Evolutionary conservation across 345 rosid species (phyloP), one percentile per base, ranked within the genome.

Genomic region (Eucalyptus dawsonii): DNA sequence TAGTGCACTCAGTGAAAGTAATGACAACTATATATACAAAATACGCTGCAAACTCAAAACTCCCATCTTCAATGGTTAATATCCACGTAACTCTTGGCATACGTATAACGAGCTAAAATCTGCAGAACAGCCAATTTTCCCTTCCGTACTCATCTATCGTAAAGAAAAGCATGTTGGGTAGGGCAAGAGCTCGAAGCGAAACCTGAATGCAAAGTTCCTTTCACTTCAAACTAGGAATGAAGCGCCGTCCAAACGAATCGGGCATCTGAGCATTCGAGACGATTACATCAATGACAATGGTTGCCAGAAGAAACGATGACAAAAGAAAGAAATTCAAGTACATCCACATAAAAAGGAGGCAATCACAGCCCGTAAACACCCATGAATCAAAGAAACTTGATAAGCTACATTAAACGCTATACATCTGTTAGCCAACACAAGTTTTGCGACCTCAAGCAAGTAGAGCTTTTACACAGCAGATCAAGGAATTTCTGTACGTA

Each of bases 11-110:
- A 34, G 24, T 16, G 4, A 67, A 67, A 69, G 80, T 31, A 15
- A 0, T 0, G 42, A 34, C 42, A 1, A 69, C 22, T 31, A 16
- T 3, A 4, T 15, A 8, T 9, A 15, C 10, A 31, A 31, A 2
- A 8, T n/a, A 16, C 40, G 42, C 80, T 14, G 80, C 10, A 67
- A 31, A 31, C 80, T 67, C 80, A n/a, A 65, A 65, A 65, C 72
- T 65, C 37, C 9, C 7, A n/a, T n/a, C 72, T 65, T 65, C 76
- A 7, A 65, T 65, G 76, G 8, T 29, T n/a, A n/a, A 67, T 16
- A 15, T 16, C 40, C 42, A 2, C 76, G 34, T 8, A 31, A 34
- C 14, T 37, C 1, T 37, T 6, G 81, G 14, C 81, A 37, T 37
- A 3, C 25, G 40, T 5, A 14, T 3, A 11, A 72, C 45, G 81